Base-by-base conservation (phyloP, 139 green algal genomes). In the Spirogloea muscicola region DNA sequence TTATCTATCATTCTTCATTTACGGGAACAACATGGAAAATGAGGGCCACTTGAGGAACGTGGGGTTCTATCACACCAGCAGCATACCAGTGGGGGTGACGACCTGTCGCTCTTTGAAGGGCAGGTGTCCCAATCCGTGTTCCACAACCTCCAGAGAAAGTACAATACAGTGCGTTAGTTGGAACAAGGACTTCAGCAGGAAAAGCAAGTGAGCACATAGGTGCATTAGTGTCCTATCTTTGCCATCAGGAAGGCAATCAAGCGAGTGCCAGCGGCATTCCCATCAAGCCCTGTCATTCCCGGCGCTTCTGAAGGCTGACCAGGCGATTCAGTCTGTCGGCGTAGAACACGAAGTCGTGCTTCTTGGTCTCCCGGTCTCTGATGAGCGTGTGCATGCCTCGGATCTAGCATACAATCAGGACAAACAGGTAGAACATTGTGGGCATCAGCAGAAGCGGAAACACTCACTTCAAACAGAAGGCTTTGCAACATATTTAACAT, bases 361-460 rank as follows among this genome's bases (percentile, higher is more conserved):
- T 93, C 75, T 65, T 68, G 5, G 90, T 95, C 3, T 73, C 60
- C 0, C 31, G 18, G 72, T 97, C 90, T n/a, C 94, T 87, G 43
- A 98, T 91, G 76, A 97, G 92, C 40, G 94, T 98, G 90, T 98
- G 94, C 91, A 98, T 96, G 83, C 93, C 91, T 38, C 90, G 86
- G 38, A 95, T 96, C 69, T 91, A 84, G 13, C 10, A 10, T 16
- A 64, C 55, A 64, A 10, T 16, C 10, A 10, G 10, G 31, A 64
- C 10, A 16, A 10, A 64, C 10, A 64, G 16, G 13, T 41, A 16
- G 10, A 64, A 64, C 55, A 21, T 21, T 21, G 21, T 55, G 21
- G 21, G 21, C 21, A 55, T 55, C 21, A 21, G 21, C 21, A 21
- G 46, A 55, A 31, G 46, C 46, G 21, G 21, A 55, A 31, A 21